Base-by-base conservation (phyloP, 2,329 filamentous ascomycete species). In the Capronia americana region DNA sequence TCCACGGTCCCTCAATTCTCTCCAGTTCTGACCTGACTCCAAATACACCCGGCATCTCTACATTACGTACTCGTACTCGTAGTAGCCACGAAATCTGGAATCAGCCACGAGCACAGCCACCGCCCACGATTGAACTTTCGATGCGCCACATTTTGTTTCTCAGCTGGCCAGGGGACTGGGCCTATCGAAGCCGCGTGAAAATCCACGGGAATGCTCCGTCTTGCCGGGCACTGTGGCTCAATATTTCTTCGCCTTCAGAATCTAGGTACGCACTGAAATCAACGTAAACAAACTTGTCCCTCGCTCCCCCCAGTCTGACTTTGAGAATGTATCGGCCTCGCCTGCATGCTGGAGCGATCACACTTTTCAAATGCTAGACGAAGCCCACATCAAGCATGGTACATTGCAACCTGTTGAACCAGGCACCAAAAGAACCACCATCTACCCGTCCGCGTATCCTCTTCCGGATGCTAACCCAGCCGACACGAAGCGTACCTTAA, bases 51-150 rank as follows among this genome's bases (percentile, higher is more conserved):
- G 4, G 34, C 34, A 41, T 41, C 14, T 41, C 34, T 41, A 41
- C 12, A 5, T 14, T n/a, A n/a, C 17, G 34, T 41, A 41, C 12
- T 41, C 11, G 12, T 41, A 41, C 17, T 34, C 32, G 7, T 17
- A n/a, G n/a, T 20, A 38, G 44, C 26, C 24, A 26, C 20, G 7
- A 14, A 17, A 30, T 12, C 55, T 20, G 57, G 14, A 48, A 23
- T 23, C 57, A 59, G 57, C 57, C 57, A 59, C 57, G 34, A 7
- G 26, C 57, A 50, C 24, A 41, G 57, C 57, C 57, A 59, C 57
- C 3, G 34, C 26, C 10, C 23, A 34, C 20, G 14, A 32, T 38
- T 20, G 12, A 24, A 11, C 46, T 11, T 11, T 50, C 17, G n/a
- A 50, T 7, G 46, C 46, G 34, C 46, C 46, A 50, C 46, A 41